Percentiles rank a stretch among this genome's conserved stretches.
phyloP scores from a whole-genome alignment of 306 rosid genomes.

The Medicago lupulina region DNA sequence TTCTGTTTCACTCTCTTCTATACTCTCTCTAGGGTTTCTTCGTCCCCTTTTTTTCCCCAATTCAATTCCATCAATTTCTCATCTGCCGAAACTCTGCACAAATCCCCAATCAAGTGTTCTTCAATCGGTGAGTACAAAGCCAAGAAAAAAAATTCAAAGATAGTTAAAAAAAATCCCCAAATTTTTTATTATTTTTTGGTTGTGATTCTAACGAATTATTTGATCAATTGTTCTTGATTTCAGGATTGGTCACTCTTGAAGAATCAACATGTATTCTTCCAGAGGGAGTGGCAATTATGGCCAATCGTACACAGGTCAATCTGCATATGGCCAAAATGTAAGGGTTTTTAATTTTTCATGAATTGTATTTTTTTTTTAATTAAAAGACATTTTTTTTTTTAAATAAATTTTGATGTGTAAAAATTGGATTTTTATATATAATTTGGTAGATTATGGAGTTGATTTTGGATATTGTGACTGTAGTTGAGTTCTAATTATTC shows the following conservation, averaged over 20 bases:
- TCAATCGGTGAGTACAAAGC: constrained; percentile 37
- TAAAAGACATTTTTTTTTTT: too few species aligned
- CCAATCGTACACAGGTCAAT: constrained; percentile 85
- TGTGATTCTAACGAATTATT: background rate
- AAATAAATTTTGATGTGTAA: background rate
- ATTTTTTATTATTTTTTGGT: background rate
- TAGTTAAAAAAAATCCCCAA: background rate
- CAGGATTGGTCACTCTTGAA: constrained; percentile 41
- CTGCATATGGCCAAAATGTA: constrained; percentile 83
- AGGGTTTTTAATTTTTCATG: constrained; percentile 1
- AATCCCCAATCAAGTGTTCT: background rate
- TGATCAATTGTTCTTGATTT: constrained; percentile 23
- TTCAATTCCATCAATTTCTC: constrained; percentile 6
- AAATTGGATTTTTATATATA: background rate
- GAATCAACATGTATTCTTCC: constrained; percentile 72
- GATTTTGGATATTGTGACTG: constrained; percentile 28
- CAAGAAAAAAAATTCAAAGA: background rate
- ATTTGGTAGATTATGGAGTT: constrained; percentile 3
- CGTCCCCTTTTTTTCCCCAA: background rate
- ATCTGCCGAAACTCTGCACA: background rate
- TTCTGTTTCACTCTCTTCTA: constrained; percentile 11
- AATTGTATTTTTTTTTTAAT: too few species aligned
- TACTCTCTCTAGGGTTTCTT: constrained; percentile 49
- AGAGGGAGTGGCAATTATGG: constrained; percentile 86
- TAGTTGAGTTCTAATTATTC: constrained; percentile 78